phyloP scores from a whole-genome alignment of 2,329 filamentous ascomycete genomes.

The Colletotrichum salicis region DNA sequence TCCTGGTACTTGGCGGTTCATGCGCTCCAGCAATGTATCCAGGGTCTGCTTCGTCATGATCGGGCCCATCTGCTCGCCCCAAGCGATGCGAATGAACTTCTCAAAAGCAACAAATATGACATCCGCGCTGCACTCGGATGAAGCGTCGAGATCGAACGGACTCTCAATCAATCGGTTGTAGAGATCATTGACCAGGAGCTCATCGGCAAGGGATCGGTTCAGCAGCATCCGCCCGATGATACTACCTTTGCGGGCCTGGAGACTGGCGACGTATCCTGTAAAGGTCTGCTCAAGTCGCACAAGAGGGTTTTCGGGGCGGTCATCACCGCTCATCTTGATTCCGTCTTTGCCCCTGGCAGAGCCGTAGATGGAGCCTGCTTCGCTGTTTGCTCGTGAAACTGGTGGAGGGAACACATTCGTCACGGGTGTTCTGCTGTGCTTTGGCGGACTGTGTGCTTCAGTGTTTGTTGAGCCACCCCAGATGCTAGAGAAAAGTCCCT shows the following conservation, averaged over 20 bases:
- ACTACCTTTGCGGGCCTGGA: conserved; percentile 87
- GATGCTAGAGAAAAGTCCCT: conserved; percentile 82
- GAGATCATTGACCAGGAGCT: conserved; percentile 85
- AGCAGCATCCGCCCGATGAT: conserved; percentile 83
- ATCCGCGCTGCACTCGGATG: conserved; percentile 81
- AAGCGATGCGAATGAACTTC: conserved; percentile 88
- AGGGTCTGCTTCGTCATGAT: conserved; percentile 80
- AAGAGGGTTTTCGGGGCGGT: conserved; percentile 72
- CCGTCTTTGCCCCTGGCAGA: conserved; percentile 62
- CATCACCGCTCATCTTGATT: conserved; percentile 56
- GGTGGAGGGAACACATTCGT: conserved; percentile 51
- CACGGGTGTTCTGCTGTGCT: conserved; percentile 53
- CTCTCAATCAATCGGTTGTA: conserved; percentile 90
- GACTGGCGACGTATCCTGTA: conserved; percentile 81
- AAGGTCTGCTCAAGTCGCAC: conserved; percentile 86
- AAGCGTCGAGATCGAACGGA: conserved; percentile 79
- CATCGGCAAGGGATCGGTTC: conserved; percentile 76
- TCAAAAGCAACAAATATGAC: conserved; percentile 92
- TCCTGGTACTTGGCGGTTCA: conserved; percentile 73
- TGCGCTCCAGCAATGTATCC: conserved; percentile 76
- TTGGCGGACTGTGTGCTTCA: conserved; percentile 48
- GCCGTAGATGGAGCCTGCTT: conserved; percentile 63
- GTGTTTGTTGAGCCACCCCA: conserved; percentile 70
- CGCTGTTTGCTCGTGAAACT: conserved; percentile 56
- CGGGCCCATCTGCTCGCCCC: conserved; percentile 88